These are phyloP conservation scores for Rhodotorula graminis DNA, from an alignment of 768 basidiomycete species.

Conservation along the genomic window DNA sequence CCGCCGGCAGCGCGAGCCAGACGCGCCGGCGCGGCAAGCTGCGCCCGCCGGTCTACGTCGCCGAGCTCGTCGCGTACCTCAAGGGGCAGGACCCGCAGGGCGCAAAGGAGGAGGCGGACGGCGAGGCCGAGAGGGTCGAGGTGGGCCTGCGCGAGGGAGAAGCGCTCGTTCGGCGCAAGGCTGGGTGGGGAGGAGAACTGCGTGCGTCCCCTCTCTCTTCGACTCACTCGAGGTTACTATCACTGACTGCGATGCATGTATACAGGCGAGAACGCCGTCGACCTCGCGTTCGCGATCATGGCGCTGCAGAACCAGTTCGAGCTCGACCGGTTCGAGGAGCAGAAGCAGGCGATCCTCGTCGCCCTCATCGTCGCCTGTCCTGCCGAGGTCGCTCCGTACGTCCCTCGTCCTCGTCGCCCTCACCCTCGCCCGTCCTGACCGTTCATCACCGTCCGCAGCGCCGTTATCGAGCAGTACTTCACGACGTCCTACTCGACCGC, in stretches of 20 bases:
- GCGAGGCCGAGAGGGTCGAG: conserved; percentile 71
- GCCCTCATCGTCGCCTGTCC: conserved; percentile 80
- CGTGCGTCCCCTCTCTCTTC: conserved; percentile 53
- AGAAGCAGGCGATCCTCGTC: conserved; percentile 68
- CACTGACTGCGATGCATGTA: neutral
- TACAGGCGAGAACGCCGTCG: conserved; percentile 84
- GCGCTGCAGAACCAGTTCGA: conserved; percentile 78
- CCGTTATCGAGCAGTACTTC: conserved; percentile 87
- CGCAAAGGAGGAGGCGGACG: conserved; percentile 57
- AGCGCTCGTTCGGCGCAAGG: conserved; percentile 75
- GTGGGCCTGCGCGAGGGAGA: conserved; percentile 76
- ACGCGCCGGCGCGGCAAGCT: conserved; percentile 71
- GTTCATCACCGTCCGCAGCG: conserved; percentile 50
- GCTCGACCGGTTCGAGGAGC: conserved; percentile 68
- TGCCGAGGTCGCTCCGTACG: conserved; percentile 72
- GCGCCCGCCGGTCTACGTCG: conserved; percentile 79
- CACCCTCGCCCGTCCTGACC: neutral
- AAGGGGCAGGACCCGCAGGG: conserved; percentile 52
- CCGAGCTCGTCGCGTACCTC: conserved; percentile 74
- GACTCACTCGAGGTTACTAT: neutral
- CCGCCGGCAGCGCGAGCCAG: conserved; percentile 56
- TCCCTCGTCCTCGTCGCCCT: conserved; percentile 31
- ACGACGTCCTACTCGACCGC: conserved; percentile 82
- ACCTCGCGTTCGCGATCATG: conserved; percentile 67
- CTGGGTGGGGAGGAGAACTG: conserved; percentile 78